Conservation (phyloP, 305 asterid genomes). For the Fraxinus baroniana region DNA sequence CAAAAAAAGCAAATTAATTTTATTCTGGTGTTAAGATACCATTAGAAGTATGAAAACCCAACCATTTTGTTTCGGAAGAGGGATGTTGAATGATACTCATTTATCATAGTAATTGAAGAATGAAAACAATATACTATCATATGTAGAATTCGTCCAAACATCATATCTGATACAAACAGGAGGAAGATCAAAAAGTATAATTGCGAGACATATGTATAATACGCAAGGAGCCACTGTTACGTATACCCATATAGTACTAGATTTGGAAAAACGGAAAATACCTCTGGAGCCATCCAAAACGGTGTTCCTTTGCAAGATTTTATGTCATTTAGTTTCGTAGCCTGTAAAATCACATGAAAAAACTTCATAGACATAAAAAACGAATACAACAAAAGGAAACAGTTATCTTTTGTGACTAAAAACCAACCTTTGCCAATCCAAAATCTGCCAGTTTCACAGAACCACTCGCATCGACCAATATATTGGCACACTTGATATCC, state of each 20-base stretch:
- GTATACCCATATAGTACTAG: neutral
- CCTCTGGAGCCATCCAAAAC: slow-evolving; percentile 99
- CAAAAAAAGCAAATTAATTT: neutral
- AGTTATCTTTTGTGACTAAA: slow-evolving; percentile 6
- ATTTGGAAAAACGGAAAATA: slow-evolving; percentile 26
- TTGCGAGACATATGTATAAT: neutral
- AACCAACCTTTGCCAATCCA: slow-evolving; percentile 92
- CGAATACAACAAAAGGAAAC: slow-evolving; percentile 8
- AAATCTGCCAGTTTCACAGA: slow-evolving; percentile 95
- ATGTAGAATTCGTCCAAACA: neutral
- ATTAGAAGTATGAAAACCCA: neutral
- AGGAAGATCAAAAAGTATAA: neutral
- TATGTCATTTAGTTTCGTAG: slow-evolving; percentile 76
- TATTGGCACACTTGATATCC: slow-evolving; percentile 97
- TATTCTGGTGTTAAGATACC: neutral
- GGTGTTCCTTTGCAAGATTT: slow-evolving; percentile 97
- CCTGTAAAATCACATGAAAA: slow-evolving; percentile 46
- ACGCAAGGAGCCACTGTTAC: neutral
- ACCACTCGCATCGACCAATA: slow-evolving; percentile 86
- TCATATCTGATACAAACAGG: neutral
- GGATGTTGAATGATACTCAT: neutral
- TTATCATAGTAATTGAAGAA: neutral
- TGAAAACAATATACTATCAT: neutral
- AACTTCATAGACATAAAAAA: slow-evolving; percentile 10
- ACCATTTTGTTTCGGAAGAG: neutral